Conservation (phyloP, 164 flowering plant genomes). For the Platanus orientalis region DNA sequence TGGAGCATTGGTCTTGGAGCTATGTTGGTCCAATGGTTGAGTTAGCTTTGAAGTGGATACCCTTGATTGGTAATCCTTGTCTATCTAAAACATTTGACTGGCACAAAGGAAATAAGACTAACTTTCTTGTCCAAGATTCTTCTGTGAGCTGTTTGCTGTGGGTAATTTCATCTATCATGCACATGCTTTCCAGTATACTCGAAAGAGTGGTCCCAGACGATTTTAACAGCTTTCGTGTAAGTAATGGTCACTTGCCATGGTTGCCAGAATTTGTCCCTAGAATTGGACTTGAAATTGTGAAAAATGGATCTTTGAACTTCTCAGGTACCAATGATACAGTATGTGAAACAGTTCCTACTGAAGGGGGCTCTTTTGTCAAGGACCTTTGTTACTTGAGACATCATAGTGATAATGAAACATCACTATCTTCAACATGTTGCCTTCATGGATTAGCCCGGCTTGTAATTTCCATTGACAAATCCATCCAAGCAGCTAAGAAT, state of each 20-base stretch:
- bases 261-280: constrained; percentile 73
- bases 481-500: constrained; percentile 43
- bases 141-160: constrained; percentile 49
- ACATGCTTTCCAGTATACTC: constrained; percentile 61
- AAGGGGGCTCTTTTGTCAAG: constrained; percentile 39
- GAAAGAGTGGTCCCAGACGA: constrained; percentile 50
- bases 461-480: constrained; percentile 39
- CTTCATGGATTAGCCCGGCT: constrained; percentile 55
- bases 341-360: constrained; percentile 12
- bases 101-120: constrained; percentile 11
- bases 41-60: constrained; percentile 65
- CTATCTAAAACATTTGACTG: constrained; percentile 23
- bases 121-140: constrained; percentile 16
- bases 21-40: constrained; percentile 72
- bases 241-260: constrained; percentile 38
- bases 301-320: constrained; percentile 39
- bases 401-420: constrained; percentile 36
- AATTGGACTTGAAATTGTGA: constrained; percentile 59
- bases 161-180: constrained; percentile 67
- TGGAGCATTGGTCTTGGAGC: constrained; percentile 73
- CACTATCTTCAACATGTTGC: constrained; percentile 68
- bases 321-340: constrained; percentile 13
- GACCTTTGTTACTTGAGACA: constrained; percentile 47
- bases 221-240: constrained; percentile 11
- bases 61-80: constrained; percentile 27